phyloP scores from a whole-genome alignment of 2,329 filamentous ascomycete genomes.

The Claviceps maximensis region DNA sequence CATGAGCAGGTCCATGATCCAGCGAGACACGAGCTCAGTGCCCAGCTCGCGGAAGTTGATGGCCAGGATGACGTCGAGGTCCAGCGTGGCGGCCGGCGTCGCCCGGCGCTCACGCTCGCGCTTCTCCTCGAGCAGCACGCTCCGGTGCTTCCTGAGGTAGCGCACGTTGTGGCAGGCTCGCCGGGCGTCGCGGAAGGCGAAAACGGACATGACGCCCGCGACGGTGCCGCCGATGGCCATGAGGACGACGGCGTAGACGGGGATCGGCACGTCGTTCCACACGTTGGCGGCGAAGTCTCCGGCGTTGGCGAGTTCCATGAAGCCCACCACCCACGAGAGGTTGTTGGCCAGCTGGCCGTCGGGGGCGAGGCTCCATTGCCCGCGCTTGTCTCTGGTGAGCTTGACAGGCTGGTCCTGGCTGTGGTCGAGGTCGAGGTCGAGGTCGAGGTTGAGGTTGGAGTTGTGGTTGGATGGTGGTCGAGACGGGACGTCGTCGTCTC shows the following conservation, averaged over 20 bases:
- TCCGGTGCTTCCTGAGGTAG: conserved; percentile 29
- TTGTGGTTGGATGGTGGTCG: background rate
- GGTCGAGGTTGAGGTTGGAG: too few species aligned
- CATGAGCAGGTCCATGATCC: conserved; percentile 36
- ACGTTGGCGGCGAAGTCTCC: conserved; percentile 45
- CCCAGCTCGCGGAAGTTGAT: conserved; percentile 35
- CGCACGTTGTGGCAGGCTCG: conserved; percentile 32
- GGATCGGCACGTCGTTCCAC: conserved; percentile 39
- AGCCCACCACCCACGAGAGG: conserved; percentile 26
- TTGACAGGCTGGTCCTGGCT: conserved; percentile 3
- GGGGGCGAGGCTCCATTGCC: conserved; percentile 6
- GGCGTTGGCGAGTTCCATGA: conserved; percentile 41
- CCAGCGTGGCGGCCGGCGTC: conserved; percentile 5
- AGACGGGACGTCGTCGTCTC: background rate
- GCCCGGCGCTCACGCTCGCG: conserved; percentile 1
- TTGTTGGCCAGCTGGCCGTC: conserved; percentile 16
- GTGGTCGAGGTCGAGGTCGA: too few species aligned
- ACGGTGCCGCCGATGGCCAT: conserved; percentile 39
- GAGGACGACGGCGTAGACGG: conserved; percentile 31
- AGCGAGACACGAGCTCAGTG: conserved; percentile 36
- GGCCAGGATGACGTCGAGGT: conserved; percentile 25
- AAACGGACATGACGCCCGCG: conserved; percentile 30
- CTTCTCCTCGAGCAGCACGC: conserved; percentile 15
- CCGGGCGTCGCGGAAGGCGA: conserved; percentile 30
- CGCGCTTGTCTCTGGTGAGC: conserved; percentile 6